Evolutionary conservation across 345 rosid genomes (phyloP), one percentile per base, ranked within the genome.

Genomic region (Ceriops decandra): DNA sequence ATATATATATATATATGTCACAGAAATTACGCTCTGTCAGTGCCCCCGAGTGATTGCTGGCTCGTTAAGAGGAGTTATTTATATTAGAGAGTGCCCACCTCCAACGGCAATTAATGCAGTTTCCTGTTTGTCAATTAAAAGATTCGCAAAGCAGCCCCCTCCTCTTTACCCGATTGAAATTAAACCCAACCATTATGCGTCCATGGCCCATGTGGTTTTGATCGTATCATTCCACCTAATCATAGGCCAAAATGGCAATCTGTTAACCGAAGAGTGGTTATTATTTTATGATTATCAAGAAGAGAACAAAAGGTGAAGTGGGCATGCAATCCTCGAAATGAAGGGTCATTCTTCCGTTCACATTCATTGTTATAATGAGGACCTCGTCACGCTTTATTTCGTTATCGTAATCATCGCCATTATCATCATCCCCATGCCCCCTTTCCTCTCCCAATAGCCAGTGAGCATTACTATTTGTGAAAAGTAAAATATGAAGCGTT

Each of bases 311-410:
- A 68, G 15, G 54, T 49, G 51, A 38, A 21, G 0, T 4, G 17
- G 19, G 35, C 66, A 77, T 64, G 63, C 69, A 78, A 69, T 46
- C 57, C 59, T 72, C 58, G 60, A 72, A 71, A 72, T 69, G 80
- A 77, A 64, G 74, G 68, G 66, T 76, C 70, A 64, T 64, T 65
- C 58, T 61, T 69, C 60, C 74, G 72, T 63, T 7, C 49, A 13
- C 49, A 47, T 47, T 21, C 6, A 66, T 76, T 77, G 80, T 49
- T 51, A 82, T 77, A 13, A 80, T 75, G 52, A 64, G 5, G 52
- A 68, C 59, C 33, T 74, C 63, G 70, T 60, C 81, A 64, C 70
- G 78, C 76, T 76, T 70, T 70, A 31, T 76, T 58, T 70, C 53
- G 42, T 76, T 28, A 70, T 68, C 66, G 62, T 71, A 71, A 76